phyloP scores from a whole-genome alignment of 2,329 filamentous ascomycete species.

The Pochonia chlamydosporia region DNA sequence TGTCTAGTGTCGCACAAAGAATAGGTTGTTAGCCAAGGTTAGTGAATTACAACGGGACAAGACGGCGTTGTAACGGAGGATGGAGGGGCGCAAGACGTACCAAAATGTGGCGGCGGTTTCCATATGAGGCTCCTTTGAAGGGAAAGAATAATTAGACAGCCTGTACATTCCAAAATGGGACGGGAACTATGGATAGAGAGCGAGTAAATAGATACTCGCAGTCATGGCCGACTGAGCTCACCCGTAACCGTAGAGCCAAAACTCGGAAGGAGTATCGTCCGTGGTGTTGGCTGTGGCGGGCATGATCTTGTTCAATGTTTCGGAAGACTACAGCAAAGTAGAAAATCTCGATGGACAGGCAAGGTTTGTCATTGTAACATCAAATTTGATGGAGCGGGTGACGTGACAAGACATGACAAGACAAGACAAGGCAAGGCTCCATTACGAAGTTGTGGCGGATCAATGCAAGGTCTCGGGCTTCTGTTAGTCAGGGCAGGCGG shows the following conservation, averaged over 20 bases:
- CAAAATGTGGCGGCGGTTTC: slow-evolving; percentile 95
- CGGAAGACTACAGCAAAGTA: neutral
- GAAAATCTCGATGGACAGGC: neutral
- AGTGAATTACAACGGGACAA: neutral
- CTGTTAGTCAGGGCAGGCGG: neutral
- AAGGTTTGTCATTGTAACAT: neutral
- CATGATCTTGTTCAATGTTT: neutral
- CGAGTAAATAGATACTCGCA: neutral
- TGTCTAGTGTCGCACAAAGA: slow-evolving; percentile 49
- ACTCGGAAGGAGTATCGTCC: slow-evolving; percentile 46
- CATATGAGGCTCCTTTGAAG: slow-evolving; percentile 86
- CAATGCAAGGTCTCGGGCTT: no score
- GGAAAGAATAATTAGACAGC: neutral
- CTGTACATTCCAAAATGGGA: neutral
- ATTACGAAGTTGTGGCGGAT: neutral
- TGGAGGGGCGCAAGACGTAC: slow-evolving; percentile 44
- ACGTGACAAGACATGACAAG: neutral
- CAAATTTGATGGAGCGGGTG: no score
- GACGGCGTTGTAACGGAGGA: neutral
- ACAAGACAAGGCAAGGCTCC: neutral
- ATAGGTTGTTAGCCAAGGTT: neutral
- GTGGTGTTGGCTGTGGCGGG: slow-evolving; percentile 11
- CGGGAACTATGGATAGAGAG: slow-evolving; percentile 1
- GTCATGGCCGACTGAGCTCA: slow-evolving; percentile 35
- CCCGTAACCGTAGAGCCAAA: slow-evolving; percentile 98